Conservation (phyloP, 257 asterid species). For the Henckelia pumila region DNA sequence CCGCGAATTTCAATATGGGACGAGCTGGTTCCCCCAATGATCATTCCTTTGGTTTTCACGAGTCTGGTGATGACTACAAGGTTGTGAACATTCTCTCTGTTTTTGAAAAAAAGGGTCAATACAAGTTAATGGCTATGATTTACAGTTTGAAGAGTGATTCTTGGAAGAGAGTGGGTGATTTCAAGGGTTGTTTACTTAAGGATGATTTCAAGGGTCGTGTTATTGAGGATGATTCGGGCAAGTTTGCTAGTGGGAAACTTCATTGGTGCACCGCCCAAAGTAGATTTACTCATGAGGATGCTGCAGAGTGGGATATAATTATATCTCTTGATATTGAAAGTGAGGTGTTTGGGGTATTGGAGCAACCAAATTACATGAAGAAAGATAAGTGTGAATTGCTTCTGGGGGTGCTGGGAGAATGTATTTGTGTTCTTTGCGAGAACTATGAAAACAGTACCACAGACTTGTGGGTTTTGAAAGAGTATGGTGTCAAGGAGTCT, state of each 20-base stretch:
- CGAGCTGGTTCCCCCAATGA: too few species aligned
- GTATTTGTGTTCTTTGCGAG: conserved; percentile 35
- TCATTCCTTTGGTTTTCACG: too few species aligned
- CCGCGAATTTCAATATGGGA: too few species aligned
- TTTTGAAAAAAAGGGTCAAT: conserved; percentile 14
- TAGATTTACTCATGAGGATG: too few species aligned
- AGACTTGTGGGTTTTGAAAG: conserved; percentile 54
- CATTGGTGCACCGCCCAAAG: conserved; percentile 43
- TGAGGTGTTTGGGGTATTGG: conserved; percentile 38
- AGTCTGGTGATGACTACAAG: conserved; percentile 56
- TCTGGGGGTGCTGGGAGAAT: conserved; percentile 39
- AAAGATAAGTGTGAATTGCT: conserved; percentile 14
- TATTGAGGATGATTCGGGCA: conserved; percentile 28
- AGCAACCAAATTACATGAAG: conserved; percentile 35
- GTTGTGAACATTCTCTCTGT: conserved; percentile 37
- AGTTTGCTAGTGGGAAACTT: conserved; percentile 45
- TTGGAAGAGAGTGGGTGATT: conserved; percentile 48
- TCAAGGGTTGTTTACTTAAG: too few species aligned
- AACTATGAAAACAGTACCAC: conserved; percentile 1
- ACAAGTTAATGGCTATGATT: conserved; percentile 30
- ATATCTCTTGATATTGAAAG: conserved; percentile 40
- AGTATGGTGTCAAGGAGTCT: conserved; percentile 41
- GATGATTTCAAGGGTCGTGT: conserved; percentile 33
- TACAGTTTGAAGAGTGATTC: conserved; percentile 42
- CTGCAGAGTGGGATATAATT: too few species aligned